Percentiles rank a stretch among this genome's conserved stretches.
Evolutionary conservation across 2,329 filamentous ascomycete genomes (phyloP).

Genomic region (Paecilomyces variotii): DNA sequence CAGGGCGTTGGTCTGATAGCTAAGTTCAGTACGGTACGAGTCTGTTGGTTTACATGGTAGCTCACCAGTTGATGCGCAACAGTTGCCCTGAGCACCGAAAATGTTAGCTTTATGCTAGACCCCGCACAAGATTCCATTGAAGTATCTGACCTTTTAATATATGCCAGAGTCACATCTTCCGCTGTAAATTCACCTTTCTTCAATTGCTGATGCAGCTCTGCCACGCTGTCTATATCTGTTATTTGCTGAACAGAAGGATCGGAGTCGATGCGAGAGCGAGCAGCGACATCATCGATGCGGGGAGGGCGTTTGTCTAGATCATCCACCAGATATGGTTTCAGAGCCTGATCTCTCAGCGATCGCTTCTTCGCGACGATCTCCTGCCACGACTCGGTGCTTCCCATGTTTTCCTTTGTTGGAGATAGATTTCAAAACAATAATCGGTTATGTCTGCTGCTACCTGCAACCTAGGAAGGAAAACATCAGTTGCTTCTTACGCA

Average conservation of each 20-base stretch:
- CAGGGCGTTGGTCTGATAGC: conserved; percentile 27
- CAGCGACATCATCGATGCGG: conserved; percentile 14
- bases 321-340: conserved; percentile 20
- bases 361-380: conserved; percentile 22
- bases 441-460: neutral
- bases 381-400: conserved; percentile 17
- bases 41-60: neutral
- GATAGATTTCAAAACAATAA: neutral
- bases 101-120: conserved; percentile 5
- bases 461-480: neutral
- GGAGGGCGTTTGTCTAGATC: conserved; percentile 18
- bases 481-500: neutral
- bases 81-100: conserved; percentile 10
- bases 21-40: neutral
- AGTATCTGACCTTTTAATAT: conserved; percentile 24
- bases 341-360: conserved; percentile 14
- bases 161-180: conserved; percentile 20
- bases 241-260: conserved; percentile 18
- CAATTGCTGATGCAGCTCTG: conserved; percentile 12
- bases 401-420: neutral
- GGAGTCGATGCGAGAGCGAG: conserved; percentile 15
- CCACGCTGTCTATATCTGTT: conserved; percentile 23
- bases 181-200: conserved; percentile 17
- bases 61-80: conserved; percentile 18
- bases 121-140: conserved; percentile 5